Evolutionary conservation across 306 rosid species (phyloP).

Genomic region (Sphenostylis stenocarpa): DNA sequence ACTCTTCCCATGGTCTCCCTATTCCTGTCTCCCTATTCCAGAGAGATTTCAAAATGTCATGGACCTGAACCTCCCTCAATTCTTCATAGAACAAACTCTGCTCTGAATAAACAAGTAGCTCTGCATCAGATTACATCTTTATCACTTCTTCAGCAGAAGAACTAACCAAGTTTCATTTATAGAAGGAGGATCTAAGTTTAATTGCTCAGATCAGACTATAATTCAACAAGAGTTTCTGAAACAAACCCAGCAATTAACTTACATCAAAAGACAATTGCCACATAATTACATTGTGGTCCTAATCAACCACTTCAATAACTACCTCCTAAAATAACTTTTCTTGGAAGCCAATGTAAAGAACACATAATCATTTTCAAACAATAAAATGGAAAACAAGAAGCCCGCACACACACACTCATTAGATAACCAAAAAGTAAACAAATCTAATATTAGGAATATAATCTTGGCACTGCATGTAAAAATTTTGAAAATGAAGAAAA

Average conservation of each 20-base stretch:
- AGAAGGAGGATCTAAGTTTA: background rate
- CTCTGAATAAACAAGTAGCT: constrained; percentile 33
- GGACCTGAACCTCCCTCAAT: constrained; percentile 35
- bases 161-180: constrained; percentile 16
- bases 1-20: constrained; percentile 68
- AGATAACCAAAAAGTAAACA: constrained; percentile 9
- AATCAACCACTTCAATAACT: constrained; percentile 25
- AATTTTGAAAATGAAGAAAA: constrained; percentile 22
- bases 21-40: constrained; percentile 52
- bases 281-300: background rate
- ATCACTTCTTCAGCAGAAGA: constrained; percentile 32
- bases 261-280: background rate
- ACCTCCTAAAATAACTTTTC: background rate
- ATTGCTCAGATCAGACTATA: background rate
- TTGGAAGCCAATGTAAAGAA: background rate
- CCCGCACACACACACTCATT: background rate
- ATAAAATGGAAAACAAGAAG: background rate
- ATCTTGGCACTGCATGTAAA: background rate
- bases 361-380: background rate
- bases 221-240: background rate
- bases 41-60: constrained; percentile 39
- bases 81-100: constrained; percentile 38
- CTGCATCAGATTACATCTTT: background rate
- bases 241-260: background rate
- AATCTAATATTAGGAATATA: constrained; percentile 1